A percentile compares a stretch with the other conserved stretches of the same genome.
Conservation (phyloP, 768 basidiomycete genomes). For the Lactarius deliciosus region DNA sequence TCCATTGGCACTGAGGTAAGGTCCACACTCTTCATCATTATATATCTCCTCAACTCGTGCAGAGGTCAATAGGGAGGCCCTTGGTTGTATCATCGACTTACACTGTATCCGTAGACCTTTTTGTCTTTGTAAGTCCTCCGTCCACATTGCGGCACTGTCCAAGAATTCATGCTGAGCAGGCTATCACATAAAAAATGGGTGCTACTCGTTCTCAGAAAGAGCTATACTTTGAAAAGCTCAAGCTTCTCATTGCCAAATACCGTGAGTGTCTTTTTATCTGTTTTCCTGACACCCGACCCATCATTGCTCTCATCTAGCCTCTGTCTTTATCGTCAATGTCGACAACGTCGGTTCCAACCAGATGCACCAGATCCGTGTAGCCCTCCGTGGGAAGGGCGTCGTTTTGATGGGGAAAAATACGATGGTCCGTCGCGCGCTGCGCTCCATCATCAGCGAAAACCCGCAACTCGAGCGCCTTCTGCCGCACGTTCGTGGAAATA, state of each 20-base stretch:
- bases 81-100: slow-evolving; percentile 30
- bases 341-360: slow-evolving; percentile 99
- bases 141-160: neutral
- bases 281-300: neutral
- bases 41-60: slow-evolving; percentile 13
- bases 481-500: slow-evolving; percentile 94
- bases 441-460: slow-evolving; percentile 82
- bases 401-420: slow-evolving; percentile 99
- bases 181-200: slow-evolving; percentile 64
- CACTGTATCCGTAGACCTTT: slow-evolving; percentile 23
- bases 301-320: slow-evolving; percentile 53
- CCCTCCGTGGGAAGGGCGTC: slow-evolving; percentile 94
- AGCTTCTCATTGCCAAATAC: slow-evolving; percentile 87
- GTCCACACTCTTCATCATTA: slow-evolving; percentile 29
- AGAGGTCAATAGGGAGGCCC: slow-evolving; percentile 96
- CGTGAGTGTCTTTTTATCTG: slow-evolving; percentile 48
- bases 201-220: slow-evolving; percentile 87
- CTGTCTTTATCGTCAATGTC: slow-evolving; percentile 98
- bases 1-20: slow-evolving; percentile 85
- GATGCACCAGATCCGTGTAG: slow-evolving; percentile 95
- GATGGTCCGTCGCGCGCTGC: slow-evolving; percentile 98
- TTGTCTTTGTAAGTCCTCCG: slow-evolving; percentile 13
- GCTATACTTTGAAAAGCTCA: slow-evolving; percentile 89
- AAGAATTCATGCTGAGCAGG: slow-evolving; percentile 19
- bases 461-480: slow-evolving; percentile 97